Conservation (phyloP, 495 filamentous ascomycete genomes). For the Platismatia glauca region DNA sequence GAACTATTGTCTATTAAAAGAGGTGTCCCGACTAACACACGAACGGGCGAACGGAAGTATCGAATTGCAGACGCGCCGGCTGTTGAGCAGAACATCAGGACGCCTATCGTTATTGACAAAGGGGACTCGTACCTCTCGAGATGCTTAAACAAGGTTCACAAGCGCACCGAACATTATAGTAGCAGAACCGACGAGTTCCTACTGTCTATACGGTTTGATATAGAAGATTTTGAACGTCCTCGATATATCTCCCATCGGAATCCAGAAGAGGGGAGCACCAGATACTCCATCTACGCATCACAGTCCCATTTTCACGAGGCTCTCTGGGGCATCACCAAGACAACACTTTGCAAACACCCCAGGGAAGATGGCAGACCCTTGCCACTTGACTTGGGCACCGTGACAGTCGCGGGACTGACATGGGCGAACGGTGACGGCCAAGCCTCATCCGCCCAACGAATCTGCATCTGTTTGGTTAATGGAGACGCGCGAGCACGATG, state of each 20-base stretch:
- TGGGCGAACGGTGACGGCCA: neutral
- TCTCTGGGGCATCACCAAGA: conserved; percentile 10
- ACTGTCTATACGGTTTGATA: conserved; percentile 13
- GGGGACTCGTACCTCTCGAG: conserved; percentile 15
- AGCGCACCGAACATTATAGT: conserved; percentile 13
- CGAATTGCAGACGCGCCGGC: conserved; percentile 5
- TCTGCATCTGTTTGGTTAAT: conserved; percentile 18
- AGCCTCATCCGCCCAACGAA: neutral
- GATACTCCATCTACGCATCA: conserved; percentile 14
- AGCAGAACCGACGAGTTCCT: conserved; percentile 10
- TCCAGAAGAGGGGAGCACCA: neutral
- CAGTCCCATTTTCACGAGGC: conserved; percentile 8
- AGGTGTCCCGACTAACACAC: conserved; percentile 14
- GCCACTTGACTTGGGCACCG: conserved; percentile 7
- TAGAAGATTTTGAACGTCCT: neutral
- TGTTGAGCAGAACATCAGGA: neutral
- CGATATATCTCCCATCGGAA: neutral
- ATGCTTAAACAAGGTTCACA: conserved; percentile 7
- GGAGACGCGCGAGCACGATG: conserved; percentile 16
- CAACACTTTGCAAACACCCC: conserved; percentile 7
- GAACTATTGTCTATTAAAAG: conserved; percentile 3
- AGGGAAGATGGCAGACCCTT: neutral
- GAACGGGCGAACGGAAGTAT: conserved; percentile 12
- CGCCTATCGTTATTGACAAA: conserved; percentile 6
- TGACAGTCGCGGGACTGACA: conserved; percentile 7